Conservation (phyloP, 2,329 filamentous ascomycete genomes). For the Cercospora sp. region DNA sequence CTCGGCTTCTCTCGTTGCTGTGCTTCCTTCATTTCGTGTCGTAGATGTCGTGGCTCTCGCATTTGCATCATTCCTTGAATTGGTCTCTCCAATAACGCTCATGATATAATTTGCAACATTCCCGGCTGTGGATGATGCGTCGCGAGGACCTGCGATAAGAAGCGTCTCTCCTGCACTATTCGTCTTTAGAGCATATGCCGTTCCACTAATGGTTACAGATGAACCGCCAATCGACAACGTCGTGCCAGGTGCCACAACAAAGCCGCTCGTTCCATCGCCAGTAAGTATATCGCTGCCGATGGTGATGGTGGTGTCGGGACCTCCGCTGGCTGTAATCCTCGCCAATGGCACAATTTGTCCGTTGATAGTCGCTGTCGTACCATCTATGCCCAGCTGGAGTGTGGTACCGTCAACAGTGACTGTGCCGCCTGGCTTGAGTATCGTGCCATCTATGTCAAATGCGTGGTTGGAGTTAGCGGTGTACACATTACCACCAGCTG, state of each 20-base stretch:
- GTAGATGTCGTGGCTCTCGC: background rate
- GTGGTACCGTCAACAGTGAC: background rate
- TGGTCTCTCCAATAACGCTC: background rate
- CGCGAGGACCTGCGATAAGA: background rate
- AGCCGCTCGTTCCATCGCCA: background rate
- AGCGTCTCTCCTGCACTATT: conserved; percentile 7
- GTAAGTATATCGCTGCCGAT: background rate
- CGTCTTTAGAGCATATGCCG: conserved; percentile 13
- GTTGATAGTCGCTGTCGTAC: background rate
- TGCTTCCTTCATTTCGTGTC: background rate
- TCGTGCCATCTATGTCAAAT: background rate
- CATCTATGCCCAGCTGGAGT: background rate
- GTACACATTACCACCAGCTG: background rate
- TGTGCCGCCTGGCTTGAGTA: background rate
- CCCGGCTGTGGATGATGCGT: background rate
- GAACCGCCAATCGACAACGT: conserved; percentile 9
- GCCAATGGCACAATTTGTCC: background rate
- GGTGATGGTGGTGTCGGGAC: background rate
- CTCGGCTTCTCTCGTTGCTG: background rate
- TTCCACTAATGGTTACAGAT: conserved; percentile 7
- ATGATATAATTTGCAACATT: conserved; percentile 2
- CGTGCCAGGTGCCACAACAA: background rate
- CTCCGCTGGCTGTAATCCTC: background rate
- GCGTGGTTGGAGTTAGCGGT: background rate
- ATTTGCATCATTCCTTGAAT: background rate